Conservation (phyloP, 176 grass and related monocot genomes). For the Aegilops speltoides region DNA sequence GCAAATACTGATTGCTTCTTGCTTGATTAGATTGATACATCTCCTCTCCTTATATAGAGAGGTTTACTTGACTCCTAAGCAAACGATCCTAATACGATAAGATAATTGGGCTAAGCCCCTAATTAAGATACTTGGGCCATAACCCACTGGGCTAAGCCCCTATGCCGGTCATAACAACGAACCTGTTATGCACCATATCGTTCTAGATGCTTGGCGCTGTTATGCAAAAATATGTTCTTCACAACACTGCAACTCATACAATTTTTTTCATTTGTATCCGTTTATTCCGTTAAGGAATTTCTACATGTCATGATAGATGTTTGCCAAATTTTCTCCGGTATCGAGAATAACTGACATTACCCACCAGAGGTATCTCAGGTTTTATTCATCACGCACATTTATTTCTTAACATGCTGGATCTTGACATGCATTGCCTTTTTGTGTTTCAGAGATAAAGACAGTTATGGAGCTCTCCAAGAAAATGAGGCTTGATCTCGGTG, state of each 20-base stretch:
- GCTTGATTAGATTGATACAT: too few relatives aligned
- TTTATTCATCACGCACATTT: background rate
- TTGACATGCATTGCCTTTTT: conserved; percentile 2
- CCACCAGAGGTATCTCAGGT: background rate
- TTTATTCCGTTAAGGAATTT: background rate
- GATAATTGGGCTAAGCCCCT: too few relatives aligned
- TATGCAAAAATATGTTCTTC: background rate
- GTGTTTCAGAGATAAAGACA: conserved; percentile 62
- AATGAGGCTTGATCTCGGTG: conserved; percentile 46
- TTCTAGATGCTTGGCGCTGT: background rate
- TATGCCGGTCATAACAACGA: too few relatives aligned
- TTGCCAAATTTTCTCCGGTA: background rate
- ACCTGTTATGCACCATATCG: background rate
- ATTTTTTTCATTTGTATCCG: background rate
- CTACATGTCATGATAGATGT: background rate
- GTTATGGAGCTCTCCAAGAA: conserved; percentile 67
- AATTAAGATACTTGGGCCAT: too few relatives aligned
- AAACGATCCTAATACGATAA: too few relatives aligned
- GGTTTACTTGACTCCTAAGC: too few relatives aligned
- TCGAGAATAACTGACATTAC: background rate
- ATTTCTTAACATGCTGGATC: background rate
- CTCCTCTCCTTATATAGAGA: too few relatives aligned
- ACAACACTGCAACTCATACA: background rate
- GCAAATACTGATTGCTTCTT: too few relatives aligned
- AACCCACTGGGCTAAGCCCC: too few relatives aligned